phyloP scores from a whole-genome alignment of 192 early-diverging fungal species.

The Oehlia diaphana region DNA sequence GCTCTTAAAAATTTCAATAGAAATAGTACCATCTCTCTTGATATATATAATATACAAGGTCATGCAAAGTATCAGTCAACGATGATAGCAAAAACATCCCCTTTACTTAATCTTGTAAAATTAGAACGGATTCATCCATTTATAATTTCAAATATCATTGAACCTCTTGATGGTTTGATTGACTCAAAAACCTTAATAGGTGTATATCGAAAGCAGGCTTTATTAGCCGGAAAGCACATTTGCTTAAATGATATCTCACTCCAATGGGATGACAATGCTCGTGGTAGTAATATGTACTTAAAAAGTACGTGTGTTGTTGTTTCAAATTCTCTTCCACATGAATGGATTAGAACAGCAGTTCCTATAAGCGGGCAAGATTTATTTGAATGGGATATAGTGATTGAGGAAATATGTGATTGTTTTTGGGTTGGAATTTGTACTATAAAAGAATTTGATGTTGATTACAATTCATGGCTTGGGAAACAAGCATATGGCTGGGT shows the following conservation, averaged over 20 bases:
- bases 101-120: not conserved
- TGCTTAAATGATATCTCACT: not conserved
- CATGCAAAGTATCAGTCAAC: not conserved
- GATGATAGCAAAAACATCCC: not conserved
- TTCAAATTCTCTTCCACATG: not conserved
- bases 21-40: too few relatives aligned
- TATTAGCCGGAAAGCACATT: not conserved
- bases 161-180: not conserved
- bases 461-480: constrained; percentile 9
- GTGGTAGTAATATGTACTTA: not conserved
- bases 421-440: constrained; percentile 12
- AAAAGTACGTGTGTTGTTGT: too few relatives aligned
- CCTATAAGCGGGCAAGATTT: not conserved
- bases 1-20: not conserved
- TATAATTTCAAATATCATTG: not conserved
- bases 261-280: not conserved
- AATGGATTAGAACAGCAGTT: not conserved
- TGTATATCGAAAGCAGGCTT: not conserved
- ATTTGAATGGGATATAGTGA: constrained; percentile 4
- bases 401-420: not conserved
- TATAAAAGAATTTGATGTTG: not conserved
- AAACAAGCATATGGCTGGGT: not conserved
- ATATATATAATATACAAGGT: too few relatives aligned
- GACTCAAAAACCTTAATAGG: not conserved
- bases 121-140: not conserved